phyloP scores from a whole-genome alignment of 768 basidiomycete species.

The Leccinum imitatum region DNA sequence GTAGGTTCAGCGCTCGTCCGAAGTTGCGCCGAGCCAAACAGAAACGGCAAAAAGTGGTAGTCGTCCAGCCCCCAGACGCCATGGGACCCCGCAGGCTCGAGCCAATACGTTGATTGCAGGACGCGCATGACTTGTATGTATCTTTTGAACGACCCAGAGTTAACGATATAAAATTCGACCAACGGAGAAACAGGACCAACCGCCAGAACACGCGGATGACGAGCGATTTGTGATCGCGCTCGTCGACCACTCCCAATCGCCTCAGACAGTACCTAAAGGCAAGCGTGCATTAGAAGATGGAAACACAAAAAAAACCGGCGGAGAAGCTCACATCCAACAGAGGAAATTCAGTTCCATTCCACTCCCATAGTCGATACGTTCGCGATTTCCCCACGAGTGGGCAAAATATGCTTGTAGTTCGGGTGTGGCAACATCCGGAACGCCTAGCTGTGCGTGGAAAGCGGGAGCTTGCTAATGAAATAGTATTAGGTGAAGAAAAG shows the following conservation, averaged over 20 bases:
- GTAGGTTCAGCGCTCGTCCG: constrained; percentile 10
- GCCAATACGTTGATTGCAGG: constrained; percentile 93
- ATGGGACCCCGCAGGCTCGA: constrained; percentile 98
- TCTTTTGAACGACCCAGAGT: constrained; percentile 24
- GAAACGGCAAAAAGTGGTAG: constrained; percentile 93
- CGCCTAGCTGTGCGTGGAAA: constrained; percentile 60
- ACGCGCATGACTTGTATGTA: constrained; percentile 81
- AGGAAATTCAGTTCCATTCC: constrained; percentile 99
- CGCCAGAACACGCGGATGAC: constrained; percentile 90
- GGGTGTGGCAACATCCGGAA: constrained; percentile 55
- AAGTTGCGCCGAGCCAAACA: constrained; percentile 83
- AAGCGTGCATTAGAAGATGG: not conserved
- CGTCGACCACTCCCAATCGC: constrained; percentile 60
- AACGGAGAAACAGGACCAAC: constrained; percentile 35
- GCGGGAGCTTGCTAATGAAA: constrained; percentile 48
- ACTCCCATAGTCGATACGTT: constrained; percentile 97
- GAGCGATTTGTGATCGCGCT: constrained; percentile 69
- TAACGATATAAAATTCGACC: not conserved
- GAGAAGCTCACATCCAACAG: constrained; percentile 82
- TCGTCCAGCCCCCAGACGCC: constrained; percentile 98
- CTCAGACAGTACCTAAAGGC: constrained; percentile 72
- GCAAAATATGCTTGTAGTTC: constrained; percentile 82
- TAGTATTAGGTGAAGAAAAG: constrained; percentile 17
- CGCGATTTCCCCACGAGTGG: constrained; percentile 89
- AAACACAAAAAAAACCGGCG: not conserved